Conservation (phyloP, 1,284 basidiomycete genomes). For the Neolentinus lepideus region DNA sequence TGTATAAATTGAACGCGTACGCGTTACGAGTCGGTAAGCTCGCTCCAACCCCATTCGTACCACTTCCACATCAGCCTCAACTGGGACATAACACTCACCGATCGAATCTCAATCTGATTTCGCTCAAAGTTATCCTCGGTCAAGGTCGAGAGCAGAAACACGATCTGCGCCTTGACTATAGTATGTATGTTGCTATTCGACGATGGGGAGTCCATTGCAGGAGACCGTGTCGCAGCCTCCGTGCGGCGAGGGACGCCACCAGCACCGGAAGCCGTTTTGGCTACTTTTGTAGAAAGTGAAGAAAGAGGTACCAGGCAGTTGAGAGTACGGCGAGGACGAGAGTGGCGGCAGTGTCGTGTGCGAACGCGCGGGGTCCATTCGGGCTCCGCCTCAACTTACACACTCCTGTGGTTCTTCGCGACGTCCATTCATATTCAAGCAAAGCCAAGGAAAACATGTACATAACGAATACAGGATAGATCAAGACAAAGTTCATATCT, state of each 20-base stretch:
- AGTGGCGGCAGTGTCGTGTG: slow-evolving; percentile 10
- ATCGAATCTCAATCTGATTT: slow-evolving; percentile 86
- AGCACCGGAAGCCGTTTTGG: slow-evolving; percentile 71
- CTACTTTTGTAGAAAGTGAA: slow-evolving; percentile 8
- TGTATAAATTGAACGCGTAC: slow-evolving; percentile 25
- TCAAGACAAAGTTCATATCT: too few species aligned
- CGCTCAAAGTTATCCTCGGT: slow-evolving; percentile 93
- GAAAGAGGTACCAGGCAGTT: slow-evolving; percentile 18
- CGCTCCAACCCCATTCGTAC: slow-evolving; percentile 1
- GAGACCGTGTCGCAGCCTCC: slow-evolving; percentile 66
- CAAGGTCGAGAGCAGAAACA: slow-evolving; percentile 88
- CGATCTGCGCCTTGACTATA: slow-evolving; percentile 87
- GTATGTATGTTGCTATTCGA: slow-evolving; percentile 53
- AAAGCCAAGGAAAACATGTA: too few species aligned
- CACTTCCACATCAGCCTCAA: not conserved
- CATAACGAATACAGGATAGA: too few species aligned
- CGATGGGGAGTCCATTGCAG: slow-evolving; percentile 60
- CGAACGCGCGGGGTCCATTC: slow-evolving; percentile 14
- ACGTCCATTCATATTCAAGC: too few species aligned
- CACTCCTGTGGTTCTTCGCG: too few species aligned
- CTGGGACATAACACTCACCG: slow-evolving; percentile 46
- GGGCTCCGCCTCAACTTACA: slow-evolving; percentile 17
- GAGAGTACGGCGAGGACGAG: slow-evolving; percentile 25
- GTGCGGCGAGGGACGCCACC: slow-evolving; percentile 66
- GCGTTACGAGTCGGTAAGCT: slow-evolving; percentile 1